Evolutionary conservation across 768 basidiomycete species (phyloP), one percentile per base, ranked within the genome.

Genomic region (Dentipellis fragilis): DNA sequence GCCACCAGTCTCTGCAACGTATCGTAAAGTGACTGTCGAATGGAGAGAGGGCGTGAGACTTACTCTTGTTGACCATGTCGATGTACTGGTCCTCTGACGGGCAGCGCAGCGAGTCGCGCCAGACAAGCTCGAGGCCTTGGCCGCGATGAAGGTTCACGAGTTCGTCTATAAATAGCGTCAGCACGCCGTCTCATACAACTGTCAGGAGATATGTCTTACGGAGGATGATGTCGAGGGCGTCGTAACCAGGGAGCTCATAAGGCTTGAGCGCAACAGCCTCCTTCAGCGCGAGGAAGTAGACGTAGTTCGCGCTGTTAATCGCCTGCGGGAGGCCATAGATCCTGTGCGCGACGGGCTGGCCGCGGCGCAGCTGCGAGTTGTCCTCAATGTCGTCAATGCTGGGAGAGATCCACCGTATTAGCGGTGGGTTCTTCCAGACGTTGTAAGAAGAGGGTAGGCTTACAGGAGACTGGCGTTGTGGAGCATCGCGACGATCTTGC

Each of bases 321-420:
- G 95, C 95, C 66, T 97, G 95, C 0, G 95, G 92, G 3, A 96
- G 73, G 1, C 95, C 95, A 63, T 95, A 99, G 61, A 99, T 95
- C 73, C 90, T 91, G 73, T 99, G 94, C 0, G 91, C 64, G 77
- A 87, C 89, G 63, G 94, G 94, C 29, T 81, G 76, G 2, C 95
- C 95, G 60, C 95, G 72, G 21, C 93, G 77, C 39, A 96, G 74
- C 61, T 91, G 88, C 0, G 89, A 88, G 56, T 87, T 87, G 60
- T 96, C 93, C 68, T 96, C 90, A 39, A 96, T 94, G 67, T 96
- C 93, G 65, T 96, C 93, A 58, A 96, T 80, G 67, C 93, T 96
- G 67, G 5, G 51, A 6, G 49, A 49, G 1, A 51, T 14, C 22
- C 3, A 29, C 3, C 29, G 29, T 6, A 29, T 29, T 29, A 29